phyloP scores from a whole-genome alignment of 2,329 filamentous ascomycete genomes.

The Emmonsia crescens region DNA sequence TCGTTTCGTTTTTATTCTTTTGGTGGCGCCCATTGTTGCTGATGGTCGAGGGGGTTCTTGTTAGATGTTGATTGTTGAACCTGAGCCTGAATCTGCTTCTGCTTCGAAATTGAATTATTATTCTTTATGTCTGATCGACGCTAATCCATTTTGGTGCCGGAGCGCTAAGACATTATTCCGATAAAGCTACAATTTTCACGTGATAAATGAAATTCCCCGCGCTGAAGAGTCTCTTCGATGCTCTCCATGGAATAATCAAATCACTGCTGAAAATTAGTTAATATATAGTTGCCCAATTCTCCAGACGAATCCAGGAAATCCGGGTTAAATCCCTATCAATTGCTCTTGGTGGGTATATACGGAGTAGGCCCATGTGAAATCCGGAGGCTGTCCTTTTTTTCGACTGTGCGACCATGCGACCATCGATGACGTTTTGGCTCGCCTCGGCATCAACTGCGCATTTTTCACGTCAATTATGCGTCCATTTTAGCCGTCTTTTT shows the following conservation, averaged over 20 bases:
- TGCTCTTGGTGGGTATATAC: background rate
- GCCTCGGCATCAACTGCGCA: background rate
- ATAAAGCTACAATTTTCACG: background rate
- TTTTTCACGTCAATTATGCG: too few relatives aligned
- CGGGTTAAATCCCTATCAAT: too few relatives aligned
- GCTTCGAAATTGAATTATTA: background rate
- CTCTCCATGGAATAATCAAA: background rate
- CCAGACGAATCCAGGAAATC: too few relatives aligned
- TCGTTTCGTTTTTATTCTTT: slow-evolving; percentile 63
- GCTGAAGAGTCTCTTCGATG: background rate
- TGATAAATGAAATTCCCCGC: too few relatives aligned
- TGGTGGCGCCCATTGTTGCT: slow-evolving; percentile 53
- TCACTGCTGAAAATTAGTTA: too few relatives aligned
- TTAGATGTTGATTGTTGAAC: background rate
- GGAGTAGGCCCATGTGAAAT: background rate
- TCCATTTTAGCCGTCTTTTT: background rate
- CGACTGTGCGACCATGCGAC: background rate
- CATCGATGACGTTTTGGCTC: background rate
- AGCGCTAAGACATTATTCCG: background rate
- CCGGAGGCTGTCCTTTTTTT: background rate
- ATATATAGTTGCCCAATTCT: too few relatives aligned
- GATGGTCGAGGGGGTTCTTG: background rate
- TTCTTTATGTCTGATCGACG: background rate
- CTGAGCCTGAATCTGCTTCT: background rate
- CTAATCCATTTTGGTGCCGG: background rate